Evolutionary conservation across 2,329 filamentous ascomycete genomes (phyloP), one percentile per base, ranked within the genome.

Genomic region (Phialemonium atrogriseum): DNA sequence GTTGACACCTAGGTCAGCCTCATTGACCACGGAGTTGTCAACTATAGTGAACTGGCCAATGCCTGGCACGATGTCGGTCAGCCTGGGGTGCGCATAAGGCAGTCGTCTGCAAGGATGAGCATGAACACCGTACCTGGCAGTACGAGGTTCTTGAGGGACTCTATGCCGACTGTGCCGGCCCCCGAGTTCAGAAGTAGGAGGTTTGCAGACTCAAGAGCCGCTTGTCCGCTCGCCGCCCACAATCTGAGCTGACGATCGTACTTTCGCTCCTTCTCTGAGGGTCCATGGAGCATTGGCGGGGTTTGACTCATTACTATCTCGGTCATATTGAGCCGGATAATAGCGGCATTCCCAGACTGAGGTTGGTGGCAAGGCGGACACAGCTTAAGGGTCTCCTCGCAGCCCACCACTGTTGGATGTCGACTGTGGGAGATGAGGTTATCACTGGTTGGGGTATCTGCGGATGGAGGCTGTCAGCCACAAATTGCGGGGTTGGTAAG

Each of bases 61-160:
- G 4, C 88, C 80, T 80, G 27, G 9, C 14, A 33, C 5, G 19
- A 19, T 22, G n/a, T 13, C 10, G 24, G 25, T 55, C 34, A 55
- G 49, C 33, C 30, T 24, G 25, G 9, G 21, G 15, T n/a, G n/a
- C n/a, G n/a, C 16, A 21, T 14, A 11, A 28, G 10, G 10, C 6
- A 19, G 14, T 27, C 12, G 15, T 23, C 16, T 35, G n/a, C 10
- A 15, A n/a, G n/a, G 17, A 10, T 4, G 9, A 11, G 10, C 17
- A 10, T 5, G 13, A 26, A 26, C 6, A 24, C 8, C 56, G 33
- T 56, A 77, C 79, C 85, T 35, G 91, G 91, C 7, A 98, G 65
- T 4, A 98, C 84, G n/a, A 98, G 74, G 52, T 98, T 98, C 68
- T 98, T 98, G 39, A 98, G 70, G 0, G 88, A 80, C 58, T 98